Percentiles rank a stretch among this genome's conserved stretches.
Evolutionary conservation across 179 eudicot species (phyloP).

Genomic region (Actinidia chinensis): DNA sequence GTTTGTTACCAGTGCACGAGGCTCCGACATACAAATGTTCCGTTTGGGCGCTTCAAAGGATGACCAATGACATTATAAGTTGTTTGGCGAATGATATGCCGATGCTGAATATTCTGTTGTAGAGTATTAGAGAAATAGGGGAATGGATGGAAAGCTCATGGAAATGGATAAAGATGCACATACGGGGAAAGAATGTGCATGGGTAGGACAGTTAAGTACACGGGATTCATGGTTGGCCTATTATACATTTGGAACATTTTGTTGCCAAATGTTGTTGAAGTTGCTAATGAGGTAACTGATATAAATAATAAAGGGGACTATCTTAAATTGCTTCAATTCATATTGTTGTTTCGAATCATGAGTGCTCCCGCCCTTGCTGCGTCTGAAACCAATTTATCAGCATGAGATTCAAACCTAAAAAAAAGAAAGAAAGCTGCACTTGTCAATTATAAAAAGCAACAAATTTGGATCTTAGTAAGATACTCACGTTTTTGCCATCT

Average conservation of each 20-base stretch:
- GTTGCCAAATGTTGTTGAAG: neutral
- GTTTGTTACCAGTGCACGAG: no score
- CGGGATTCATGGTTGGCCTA: no score
- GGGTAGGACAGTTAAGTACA: neutral
- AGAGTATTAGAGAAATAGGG: neutral
- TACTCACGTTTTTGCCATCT: constrained; percentile 73
- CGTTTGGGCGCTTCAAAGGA: neutral
- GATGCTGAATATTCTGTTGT: neutral
- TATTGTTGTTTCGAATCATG: neutral
- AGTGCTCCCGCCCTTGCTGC: neutral
- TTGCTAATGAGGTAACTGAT: neutral
- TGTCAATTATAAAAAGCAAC: neutral
- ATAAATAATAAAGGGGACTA: neutral
- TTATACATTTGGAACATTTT: no score
- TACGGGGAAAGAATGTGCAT: neutral
- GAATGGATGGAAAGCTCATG: neutral
- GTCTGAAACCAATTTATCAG: neutral
- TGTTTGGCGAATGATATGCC: neutral
- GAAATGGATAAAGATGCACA: neutral
- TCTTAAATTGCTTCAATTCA: neutral
- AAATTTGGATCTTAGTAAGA: neutral
- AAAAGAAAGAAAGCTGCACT: neutral
- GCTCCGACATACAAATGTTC: no score
- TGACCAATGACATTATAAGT: neutral
- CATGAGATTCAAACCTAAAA: neutral